Percentiles rank a stretch among this genome's conserved stretches.
These are phyloP conservation scores for Karstenula rhodostoma DNA, from an alignment of 2,329 filamentous ascomycete genomes.

Conservation along the genomic window DNA sequence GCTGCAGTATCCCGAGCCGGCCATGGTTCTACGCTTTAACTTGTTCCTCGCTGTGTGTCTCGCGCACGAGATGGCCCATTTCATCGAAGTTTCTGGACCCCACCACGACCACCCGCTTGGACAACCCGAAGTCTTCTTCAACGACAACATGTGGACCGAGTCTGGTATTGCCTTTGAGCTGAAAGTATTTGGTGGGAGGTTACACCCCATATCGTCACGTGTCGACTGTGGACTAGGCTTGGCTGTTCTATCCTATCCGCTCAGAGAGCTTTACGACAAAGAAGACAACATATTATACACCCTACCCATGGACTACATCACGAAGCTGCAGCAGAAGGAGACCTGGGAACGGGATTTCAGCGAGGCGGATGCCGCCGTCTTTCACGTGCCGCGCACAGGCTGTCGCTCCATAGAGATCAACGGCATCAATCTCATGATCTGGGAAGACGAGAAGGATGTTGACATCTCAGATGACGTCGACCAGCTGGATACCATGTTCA, in stretches of 20 bases:
- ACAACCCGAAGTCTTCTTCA: constrained; percentile 49
- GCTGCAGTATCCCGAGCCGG: constrained; percentile 48
- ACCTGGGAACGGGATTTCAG: constrained; percentile 49
- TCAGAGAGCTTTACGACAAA: constrained; percentile 47
- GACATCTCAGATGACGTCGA: constrained; percentile 51
- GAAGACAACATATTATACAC: constrained; percentile 50
- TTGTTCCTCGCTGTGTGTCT: constrained; percentile 50
- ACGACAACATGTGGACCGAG: constrained; percentile 51
- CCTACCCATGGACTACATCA: constrained; percentile 51
- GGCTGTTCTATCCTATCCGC: constrained; percentile 46
- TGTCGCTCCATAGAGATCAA: constrained; percentile 48
- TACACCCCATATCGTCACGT: constrained; percentile 49
- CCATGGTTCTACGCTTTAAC: constrained; percentile 52
- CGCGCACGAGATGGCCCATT: constrained; percentile 51
- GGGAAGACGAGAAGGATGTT: constrained; percentile 50
- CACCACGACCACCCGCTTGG: constrained; percentile 47
- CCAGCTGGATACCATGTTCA: constrained; percentile 44
- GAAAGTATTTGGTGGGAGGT: constrained; percentile 49
- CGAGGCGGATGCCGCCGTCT: constrained; percentile 30
- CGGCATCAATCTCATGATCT: constrained; percentile 50
- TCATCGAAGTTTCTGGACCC: constrained; percentile 50
- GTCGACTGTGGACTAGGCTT: constrained; percentile 51
- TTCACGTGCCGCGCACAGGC: constrained; percentile 50
- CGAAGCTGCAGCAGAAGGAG: constrained; percentile 47
- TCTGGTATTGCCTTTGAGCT: constrained; percentile 51